Evolutionary conservation across 2,329 filamentous ascomycete species (phyloP).

Genomic region (Seiridium unicorne): DNA sequence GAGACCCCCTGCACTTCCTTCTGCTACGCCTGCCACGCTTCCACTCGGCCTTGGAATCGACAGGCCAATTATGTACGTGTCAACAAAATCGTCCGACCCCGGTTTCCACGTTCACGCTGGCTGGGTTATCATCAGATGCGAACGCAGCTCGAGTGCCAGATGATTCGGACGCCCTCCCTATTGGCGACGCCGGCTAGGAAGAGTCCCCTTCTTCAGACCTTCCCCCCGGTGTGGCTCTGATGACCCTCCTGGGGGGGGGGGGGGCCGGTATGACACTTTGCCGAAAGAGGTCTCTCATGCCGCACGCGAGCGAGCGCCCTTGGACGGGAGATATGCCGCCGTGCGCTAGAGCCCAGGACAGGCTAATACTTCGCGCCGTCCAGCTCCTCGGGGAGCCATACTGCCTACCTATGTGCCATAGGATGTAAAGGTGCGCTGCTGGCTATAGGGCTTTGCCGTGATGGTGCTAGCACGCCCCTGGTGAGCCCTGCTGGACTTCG

Average conservation of each 20-base stretch:
- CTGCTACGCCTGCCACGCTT: neutral
- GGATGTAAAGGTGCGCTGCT: neutral
- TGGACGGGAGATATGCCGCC: constrained; percentile 2
- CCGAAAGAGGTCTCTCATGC: neutral
- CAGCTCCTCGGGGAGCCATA: constrained; percentile 4
- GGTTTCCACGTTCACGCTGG: neutral
- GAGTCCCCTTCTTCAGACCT: neutral
- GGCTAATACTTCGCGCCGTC: constrained; percentile 4
- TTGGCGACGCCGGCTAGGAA: neutral
- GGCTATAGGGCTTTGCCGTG: neutral
- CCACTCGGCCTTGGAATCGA: neutral
- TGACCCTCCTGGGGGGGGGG: neutral
- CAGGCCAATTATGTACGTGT: neutral
- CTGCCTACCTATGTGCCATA: too few relatives aligned
- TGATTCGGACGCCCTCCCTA: constrained; percentile 2
- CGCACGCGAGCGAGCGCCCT: constrained; percentile 1
- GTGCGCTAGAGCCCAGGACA: constrained; percentile 4
- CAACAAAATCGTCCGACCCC: neutral
- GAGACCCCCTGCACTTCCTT: neutral
- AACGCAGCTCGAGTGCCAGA: neutral
- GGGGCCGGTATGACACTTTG: neutral
- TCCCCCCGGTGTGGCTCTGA: neutral
- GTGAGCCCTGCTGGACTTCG: too few relatives aligned
- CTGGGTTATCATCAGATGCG: constrained; percentile 6
- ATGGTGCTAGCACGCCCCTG: neutral